Evolutionary conservation across 2,329 filamentous ascomycete genomes (phyloP).

Genomic region (Cytospora paraplurivora): DNA sequence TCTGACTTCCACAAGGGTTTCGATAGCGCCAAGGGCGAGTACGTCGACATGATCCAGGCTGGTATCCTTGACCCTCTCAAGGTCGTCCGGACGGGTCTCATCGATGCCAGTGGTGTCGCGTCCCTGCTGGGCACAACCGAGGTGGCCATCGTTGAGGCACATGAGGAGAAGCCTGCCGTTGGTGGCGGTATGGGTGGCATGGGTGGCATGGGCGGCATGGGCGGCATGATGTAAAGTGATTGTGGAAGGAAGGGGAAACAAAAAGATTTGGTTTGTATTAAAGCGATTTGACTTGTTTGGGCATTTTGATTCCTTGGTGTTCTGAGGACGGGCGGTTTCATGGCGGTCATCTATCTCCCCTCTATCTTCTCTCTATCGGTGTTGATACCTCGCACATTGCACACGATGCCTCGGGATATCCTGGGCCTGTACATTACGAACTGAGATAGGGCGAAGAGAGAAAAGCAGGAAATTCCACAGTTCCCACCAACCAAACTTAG

Average conservation of each 20-base stretch:
- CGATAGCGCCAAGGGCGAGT: constrained; percentile 95
- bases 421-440: constrained; percentile 35
- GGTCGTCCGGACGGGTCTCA: constrained; percentile 94
- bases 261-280: constrained; percentile 33
- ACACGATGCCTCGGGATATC: constrained; percentile 27
- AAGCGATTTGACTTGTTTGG: constrained; percentile 40
- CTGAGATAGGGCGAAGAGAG: constrained; percentile 21
- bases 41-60: constrained; percentile 95
- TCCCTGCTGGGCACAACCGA: constrained; percentile 97
- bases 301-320: constrained; percentile 53
- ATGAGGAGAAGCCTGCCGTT: constrained; percentile 82
- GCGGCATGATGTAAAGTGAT: constrained; percentile 61
- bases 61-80: constrained; percentile 99
- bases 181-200: constrained; percentile 68
- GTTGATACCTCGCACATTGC: constrained; percentile 35
- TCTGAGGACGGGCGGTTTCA: constrained; percentile 42
- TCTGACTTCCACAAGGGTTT: constrained; percentile 97
- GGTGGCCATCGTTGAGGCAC: constrained; percentile 94
- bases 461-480: constrained; percentile 12
- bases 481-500: neutral
- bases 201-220: constrained; percentile 57
- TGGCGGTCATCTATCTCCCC: constrained; percentile 42
- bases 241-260: constrained; percentile 22
- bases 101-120: constrained; percentile 93
- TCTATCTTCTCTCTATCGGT: constrained; percentile 34